A percentile compares a stretch with the other conserved stretches of the same genome.
Evolutionary conservation across 139 green algal genomes (phyloP).

Genomic region (Astrephomene gubernaculifera): DNA sequence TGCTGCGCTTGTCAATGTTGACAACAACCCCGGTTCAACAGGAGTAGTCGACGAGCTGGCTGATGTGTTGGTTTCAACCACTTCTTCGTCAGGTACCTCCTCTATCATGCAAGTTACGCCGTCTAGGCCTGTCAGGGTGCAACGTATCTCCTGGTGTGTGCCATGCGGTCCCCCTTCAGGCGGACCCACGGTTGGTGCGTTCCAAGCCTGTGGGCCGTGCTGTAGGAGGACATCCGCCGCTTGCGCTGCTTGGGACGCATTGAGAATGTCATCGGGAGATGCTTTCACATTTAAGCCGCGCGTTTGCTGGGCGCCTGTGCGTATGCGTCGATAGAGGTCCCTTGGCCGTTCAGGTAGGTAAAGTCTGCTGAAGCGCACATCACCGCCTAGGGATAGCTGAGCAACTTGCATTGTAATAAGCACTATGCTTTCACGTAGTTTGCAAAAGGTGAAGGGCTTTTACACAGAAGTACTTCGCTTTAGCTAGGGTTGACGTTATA

Average conservation of each 20-base stretch:
- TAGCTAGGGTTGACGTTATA: too few species aligned
- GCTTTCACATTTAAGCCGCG: too few species aligned
- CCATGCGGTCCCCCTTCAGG: background rate
- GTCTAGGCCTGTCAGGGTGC: slow-evolving; percentile 16
- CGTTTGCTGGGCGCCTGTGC: too few species aligned
- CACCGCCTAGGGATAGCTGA: too few species aligned
- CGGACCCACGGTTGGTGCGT: background rate
- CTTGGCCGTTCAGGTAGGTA: too few species aligned
- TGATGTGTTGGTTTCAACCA: background rate
- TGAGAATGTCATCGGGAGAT: background rate
- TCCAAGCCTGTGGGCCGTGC: slow-evolving; percentile 1
- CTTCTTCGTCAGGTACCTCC: slow-evolving; percentile 6
- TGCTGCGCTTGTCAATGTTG: slow-evolving; percentile 45
- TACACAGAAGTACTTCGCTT: too few species aligned
- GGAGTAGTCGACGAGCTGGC: background rate
- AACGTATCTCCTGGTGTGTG: slow-evolving; percentile 10
- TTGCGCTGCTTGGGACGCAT: background rate
- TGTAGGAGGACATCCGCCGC: background rate
- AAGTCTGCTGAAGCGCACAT: too few species aligned
- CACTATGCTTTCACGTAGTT: too few species aligned
- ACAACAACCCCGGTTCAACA: background rate
- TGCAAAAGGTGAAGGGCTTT: too few species aligned
- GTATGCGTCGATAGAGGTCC: too few species aligned
- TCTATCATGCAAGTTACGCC: slow-evolving; percentile 21
- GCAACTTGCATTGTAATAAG: too few species aligned